Evolutionary conservation across 2,329 filamentous ascomycete genomes (phyloP).

Genomic region (Verticillium alfalfae): DNA sequence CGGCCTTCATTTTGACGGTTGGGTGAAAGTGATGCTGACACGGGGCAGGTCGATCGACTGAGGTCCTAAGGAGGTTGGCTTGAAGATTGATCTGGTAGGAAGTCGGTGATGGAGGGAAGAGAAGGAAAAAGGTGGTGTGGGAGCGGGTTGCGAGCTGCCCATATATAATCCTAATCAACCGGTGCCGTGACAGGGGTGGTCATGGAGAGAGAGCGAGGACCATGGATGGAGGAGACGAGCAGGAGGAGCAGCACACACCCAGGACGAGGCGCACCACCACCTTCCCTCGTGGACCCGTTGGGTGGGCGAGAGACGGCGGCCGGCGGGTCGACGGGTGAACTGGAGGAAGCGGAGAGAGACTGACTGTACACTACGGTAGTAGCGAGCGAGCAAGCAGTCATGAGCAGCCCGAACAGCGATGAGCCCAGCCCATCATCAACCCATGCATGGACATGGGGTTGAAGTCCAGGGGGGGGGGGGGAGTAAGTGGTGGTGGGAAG

Average conservation of each 20-base stretch:
- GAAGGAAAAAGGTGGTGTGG: conserved; percentile 1
- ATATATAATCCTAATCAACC: conserved; percentile 9
- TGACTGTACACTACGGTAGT: background rate
- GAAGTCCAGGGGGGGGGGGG: background rate
- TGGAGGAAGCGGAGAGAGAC: background rate
- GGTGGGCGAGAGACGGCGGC: conserved; percentile 2
- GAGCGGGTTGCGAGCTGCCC: conserved; percentile 5
- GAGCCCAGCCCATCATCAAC: conserved; percentile 6
- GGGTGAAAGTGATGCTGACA: background rate
- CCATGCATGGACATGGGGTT: conserved; percentile 7
- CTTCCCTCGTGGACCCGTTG: conserved; percentile 1
- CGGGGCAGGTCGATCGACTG: conserved; percentile 11
- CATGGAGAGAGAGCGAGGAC: background rate
- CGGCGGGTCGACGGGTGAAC: conserved; percentile 1
- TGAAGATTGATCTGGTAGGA: conserved; percentile 12
- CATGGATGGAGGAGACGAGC: background rate
- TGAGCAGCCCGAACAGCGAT: background rate
- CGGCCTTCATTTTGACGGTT: conserved; percentile 33
- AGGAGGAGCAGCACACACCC: background rate
- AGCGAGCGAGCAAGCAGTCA: background rate
- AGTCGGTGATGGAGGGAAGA: conserved; percentile 13
- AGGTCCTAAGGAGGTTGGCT: conserved; percentile 11
- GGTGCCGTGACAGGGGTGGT: background rate
- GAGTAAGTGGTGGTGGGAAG: background rate
- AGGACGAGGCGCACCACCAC: background rate